Evolutionary conservation across 1,284 basidiomycete species (phyloP).

Genomic region (Porogramme epimiltina): DNA sequence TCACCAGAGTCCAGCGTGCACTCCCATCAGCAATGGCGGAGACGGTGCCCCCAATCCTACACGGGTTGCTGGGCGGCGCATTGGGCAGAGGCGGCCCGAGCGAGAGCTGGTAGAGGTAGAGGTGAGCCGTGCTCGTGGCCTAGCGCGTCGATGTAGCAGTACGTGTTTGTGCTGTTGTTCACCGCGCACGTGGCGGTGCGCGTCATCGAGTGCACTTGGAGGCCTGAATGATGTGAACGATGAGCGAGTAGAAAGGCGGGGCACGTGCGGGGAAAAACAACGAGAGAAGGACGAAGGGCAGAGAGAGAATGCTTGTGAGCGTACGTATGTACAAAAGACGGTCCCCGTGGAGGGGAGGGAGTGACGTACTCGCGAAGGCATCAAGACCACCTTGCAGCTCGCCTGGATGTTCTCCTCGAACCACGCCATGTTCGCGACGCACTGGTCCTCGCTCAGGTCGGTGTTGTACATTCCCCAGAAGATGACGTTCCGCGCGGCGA

Average conservation of each 20-base stretch:
- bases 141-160: slow-evolving; percentile 72
- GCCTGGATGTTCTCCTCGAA: slow-evolving; percentile 50
- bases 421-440: slow-evolving; percentile 62
- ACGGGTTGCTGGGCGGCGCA: no score
- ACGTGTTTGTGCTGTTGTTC: slow-evolving; percentile 55
- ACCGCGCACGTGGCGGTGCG: slow-evolving; percentile 55
- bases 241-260: not conserved
- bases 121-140: slow-evolving; percentile 53
- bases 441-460: slow-evolving; percentile 45
- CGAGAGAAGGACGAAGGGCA: slow-evolving; percentile 1
- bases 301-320: not conserved
- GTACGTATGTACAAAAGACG: not conserved
- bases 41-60: no score
- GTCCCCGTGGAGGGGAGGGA: not conserved
- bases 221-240: slow-evolving; percentile 42
- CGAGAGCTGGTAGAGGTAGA: slow-evolving; percentile 68
- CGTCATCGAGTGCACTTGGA: slow-evolving; percentile 62
- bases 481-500: slow-evolving; percentile 64
- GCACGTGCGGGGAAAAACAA: not conserved
- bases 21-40: no score
- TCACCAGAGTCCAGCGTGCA: no score
- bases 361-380: slow-evolving; percentile 53
- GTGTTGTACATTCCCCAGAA: slow-evolving; percentile 82
- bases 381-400: slow-evolving; percentile 48
- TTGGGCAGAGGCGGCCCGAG: slow-evolving; percentile 54